These are phyloP conservation scores for Debaryomyces coudertii DNA, from an alignment of 1,139 yeast genomes.

Conservation along the genomic window DNA sequence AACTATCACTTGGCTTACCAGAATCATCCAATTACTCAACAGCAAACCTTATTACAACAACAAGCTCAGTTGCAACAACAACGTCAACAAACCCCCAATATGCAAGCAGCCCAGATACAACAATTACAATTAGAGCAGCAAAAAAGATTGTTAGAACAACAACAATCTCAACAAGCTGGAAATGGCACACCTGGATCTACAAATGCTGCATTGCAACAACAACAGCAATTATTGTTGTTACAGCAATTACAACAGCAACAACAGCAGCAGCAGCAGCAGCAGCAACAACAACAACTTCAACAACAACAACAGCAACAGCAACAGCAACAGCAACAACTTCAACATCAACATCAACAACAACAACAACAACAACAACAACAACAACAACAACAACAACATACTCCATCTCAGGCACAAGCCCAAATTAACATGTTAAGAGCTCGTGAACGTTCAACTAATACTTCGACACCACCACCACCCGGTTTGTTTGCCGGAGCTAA, in stretches of 20 bases:
- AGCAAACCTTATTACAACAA: slow-evolving; percentile 38
- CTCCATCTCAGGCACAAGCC: slow-evolving; percentile 27
- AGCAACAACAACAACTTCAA: slow-evolving; percentile 15
- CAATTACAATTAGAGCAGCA: slow-evolving; percentile 35
- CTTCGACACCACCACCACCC: slow-evolving; percentile 49
- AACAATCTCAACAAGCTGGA: slow-evolving; percentile 14
- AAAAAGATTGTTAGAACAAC: slow-evolving; percentile 27
- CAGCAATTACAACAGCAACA: slow-evolving; percentile 24
- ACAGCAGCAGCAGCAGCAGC: slow-evolving; percentile 21
- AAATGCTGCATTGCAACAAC: slow-evolving; percentile 18
- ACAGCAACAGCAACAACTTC: slow-evolving; percentile 18
- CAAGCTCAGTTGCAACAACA: slow-evolving; percentile 32
- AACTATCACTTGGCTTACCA: slow-evolving; percentile 53
- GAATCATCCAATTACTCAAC: slow-evolving; percentile 49
- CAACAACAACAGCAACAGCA: slow-evolving; percentile 20
- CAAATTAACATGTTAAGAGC: slow-evolving; percentile 36
- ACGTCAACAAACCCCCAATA: slow-evolving; percentile 26
- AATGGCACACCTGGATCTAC: slow-evolving; percentile 9
- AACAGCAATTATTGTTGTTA: slow-evolving; percentile 21
- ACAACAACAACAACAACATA: slow-evolving; percentile 17
- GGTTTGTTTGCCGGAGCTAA: slow-evolving; percentile 37
- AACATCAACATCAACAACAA: no score
- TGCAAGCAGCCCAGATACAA: slow-evolving; percentile 28
- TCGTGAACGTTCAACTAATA: slow-evolving; percentile 34
- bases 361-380: slow-evolving; percentile 22